These are phyloP conservation scores for Aspergillus bombycis DNA, from an alignment of 2,329 filamentous ascomycete species.

Conservation along the genomic window DNA sequence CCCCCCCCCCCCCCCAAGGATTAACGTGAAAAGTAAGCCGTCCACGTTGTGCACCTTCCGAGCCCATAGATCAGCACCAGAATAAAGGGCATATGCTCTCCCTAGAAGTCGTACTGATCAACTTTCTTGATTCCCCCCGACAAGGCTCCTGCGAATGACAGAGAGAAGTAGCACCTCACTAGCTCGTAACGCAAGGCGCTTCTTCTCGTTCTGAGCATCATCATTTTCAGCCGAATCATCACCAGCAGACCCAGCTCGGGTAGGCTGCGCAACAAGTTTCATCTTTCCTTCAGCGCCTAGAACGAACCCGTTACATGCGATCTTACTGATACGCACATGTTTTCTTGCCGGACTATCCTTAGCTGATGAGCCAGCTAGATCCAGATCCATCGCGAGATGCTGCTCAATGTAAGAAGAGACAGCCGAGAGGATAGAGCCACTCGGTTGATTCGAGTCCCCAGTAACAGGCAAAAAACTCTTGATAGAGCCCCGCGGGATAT, in stretches of 20 bases:
- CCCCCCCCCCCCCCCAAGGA: neutral
- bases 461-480: constrained; percentile 23
- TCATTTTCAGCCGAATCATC: constrained; percentile 25
- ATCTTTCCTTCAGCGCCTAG: constrained; percentile 42
- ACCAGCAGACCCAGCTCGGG: constrained; percentile 13
- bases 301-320: constrained; percentile 44
- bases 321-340: constrained; percentile 40
- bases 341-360: constrained; percentile 17
- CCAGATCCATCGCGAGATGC: constrained; percentile 45
- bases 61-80: neutral
- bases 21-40: neutral
- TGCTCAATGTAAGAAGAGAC: constrained; percentile 40
- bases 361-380: constrained; percentile 29
- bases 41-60: neutral
- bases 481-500: constrained; percentile 34
- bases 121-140: constrained; percentile 18
- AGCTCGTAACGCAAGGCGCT: constrained; percentile 30
- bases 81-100: neutral
- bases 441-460: constrained; percentile 3
- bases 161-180: constrained; percentile 36
- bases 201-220: constrained; percentile 18
- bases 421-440: constrained; percentile 28
- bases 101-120: neutral
- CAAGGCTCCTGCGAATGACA: constrained; percentile 34
- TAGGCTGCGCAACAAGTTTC: constrained; percentile 37